Base-by-base conservation (phyloP, 1,284 basidiomycete species). In the Stygiomarasmius scandens region DNA sequence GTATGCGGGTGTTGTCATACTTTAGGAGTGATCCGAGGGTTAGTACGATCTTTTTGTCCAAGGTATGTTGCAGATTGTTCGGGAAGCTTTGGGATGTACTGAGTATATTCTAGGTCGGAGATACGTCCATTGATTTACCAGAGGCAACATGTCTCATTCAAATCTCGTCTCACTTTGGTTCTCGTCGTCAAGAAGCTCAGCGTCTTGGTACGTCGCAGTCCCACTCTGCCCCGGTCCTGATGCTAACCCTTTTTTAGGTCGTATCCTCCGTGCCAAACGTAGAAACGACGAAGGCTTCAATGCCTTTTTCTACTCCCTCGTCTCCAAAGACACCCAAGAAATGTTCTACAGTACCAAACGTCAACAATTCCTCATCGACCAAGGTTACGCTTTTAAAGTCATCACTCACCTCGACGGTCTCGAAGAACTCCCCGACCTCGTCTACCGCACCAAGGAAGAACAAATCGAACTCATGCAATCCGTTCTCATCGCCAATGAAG, bases 281-380 rank as follows among this genome's bases (percentile, higher is more conserved):
- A 84, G 97, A 64, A 99, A 99, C 71, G 97, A 99, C 70, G 97
- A 99, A 74, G 97, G 97, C 1, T 99, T 99, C 80, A 99, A 99
- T 66, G 97, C 97, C 12, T 99, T 99, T 77, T 99, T 99, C 78
- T 99, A 99, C 75, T 98, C 95, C 32, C 85, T 99, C 27, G 97
- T 99, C 45, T 97, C 95, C 38, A 98, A 97, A 73, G 96, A 99
- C 76, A 99, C 97, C 0, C 93, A 97, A 68, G 97, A 99, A 76
- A 99, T 99, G 95, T 99, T 90, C 76, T 99, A 98, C 80, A 96
- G 94, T 69, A 98, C 97, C 12, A 99, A 99, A 76, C 87, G 97
- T 20, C 97, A 99, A 72, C 95, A 98, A 67, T 99, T 99, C 78
- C 79, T 99, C 64, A 97, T 99, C 67, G 97, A 99, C 74, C 92